Evolutionary conservation across 192 early-diverging fungal genomes (phyloP), one percentile per base, ranked within the genome.

Genomic region (Rhizophagus clarus): DNA sequence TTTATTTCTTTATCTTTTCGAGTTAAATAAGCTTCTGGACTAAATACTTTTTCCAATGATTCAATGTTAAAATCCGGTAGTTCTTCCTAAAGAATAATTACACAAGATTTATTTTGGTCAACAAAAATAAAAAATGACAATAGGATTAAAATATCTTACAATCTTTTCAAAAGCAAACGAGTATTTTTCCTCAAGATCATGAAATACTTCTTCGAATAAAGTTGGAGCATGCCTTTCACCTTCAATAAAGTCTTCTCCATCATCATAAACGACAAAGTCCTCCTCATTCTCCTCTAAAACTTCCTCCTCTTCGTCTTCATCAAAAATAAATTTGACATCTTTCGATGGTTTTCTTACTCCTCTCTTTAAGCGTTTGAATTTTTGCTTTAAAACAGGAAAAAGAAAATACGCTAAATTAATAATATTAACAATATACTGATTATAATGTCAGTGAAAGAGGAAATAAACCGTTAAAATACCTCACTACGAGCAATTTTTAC

Each of bases 1-100:
- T 96, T 92, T 79, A 99, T 98, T 4, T 90, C 87, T 81, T 98
- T 95, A 81, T 99, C 98, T 68, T 88, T 85, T 61, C 96, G 94
- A 7, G 98, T 99, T 72, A 72, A 72, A 72, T 49, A 49, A 29
- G 71, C 71, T 29, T 72, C 45, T 24, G 45, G 10, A 3, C 71
- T 56, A 56, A 56, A 56, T 56, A 56, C 51, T 56, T 31, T 66
- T 17, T 31, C 29, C 28, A 66, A 66, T 66, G 63, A 28, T 31
- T 66, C 63, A 66, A 66, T 56, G n/a, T 56, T 56, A 56, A 56
- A 56, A 56, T 56, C 51, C 12, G 63, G n/a, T 28, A 28, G 63
- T 20, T 64, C 63, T 20, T 64, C n/a, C 28, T 64, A 64, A 28
- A 11, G 4, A 28, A 28, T 15, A 28, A 64, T 64, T 29, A 14